A percentile compares a stretch with the other conserved stretches of the same genome.
phyloP scores from a whole-genome alignment of 2,329 filamentous ascomycete genomes.

The Monosporascus sp. region DNA sequence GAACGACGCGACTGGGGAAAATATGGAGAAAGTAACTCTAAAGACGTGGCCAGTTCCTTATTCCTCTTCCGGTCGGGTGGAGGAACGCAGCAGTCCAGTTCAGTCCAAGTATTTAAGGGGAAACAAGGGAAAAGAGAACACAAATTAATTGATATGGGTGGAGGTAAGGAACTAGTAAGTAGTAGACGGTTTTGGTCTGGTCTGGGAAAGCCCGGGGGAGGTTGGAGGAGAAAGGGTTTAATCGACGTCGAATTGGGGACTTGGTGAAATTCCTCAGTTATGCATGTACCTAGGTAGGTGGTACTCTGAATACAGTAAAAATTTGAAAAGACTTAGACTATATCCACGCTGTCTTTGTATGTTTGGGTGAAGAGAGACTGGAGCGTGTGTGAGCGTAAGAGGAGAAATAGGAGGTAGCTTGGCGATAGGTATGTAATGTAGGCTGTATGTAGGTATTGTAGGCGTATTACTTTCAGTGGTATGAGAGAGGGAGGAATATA shows the following conservation, averaged over 20 bases:
- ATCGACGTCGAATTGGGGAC: slow-evolving; percentile 7
- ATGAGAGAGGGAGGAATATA: too few relatives aligned
- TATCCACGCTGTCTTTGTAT: too few relatives aligned
- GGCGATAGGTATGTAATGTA: too few relatives aligned
- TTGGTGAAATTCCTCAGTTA: background rate
- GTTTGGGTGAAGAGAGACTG: too few relatives aligned
- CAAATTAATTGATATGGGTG: background rate
- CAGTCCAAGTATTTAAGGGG: too few relatives aligned
- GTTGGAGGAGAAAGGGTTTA: slow-evolving; percentile 12
- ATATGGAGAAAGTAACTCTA: slow-evolving; percentile 20
- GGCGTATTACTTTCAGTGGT: too few relatives aligned
- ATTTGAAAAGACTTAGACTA: too few relatives aligned
- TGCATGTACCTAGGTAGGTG: background rate
- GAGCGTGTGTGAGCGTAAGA: too few relatives aligned
- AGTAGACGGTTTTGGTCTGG: background rate
- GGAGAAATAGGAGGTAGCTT: too few relatives aligned
- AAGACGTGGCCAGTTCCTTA: slow-evolving; percentile 8
- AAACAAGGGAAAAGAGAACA: too few relatives aligned
- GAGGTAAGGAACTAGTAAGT: background rate
- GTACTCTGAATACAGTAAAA: background rate
- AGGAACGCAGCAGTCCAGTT: background rate
- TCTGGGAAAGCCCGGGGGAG: slow-evolving; percentile 8
- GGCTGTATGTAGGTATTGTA: too few relatives aligned
- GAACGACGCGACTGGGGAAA: slow-evolving; percentile 22
- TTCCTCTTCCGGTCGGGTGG: slow-evolving; percentile 3